Evolutionary conservation across 1,284 basidiomycete genomes (phyloP), one percentile per base, ranked within the genome.

Genomic region (Gomphus sp.): DNA sequence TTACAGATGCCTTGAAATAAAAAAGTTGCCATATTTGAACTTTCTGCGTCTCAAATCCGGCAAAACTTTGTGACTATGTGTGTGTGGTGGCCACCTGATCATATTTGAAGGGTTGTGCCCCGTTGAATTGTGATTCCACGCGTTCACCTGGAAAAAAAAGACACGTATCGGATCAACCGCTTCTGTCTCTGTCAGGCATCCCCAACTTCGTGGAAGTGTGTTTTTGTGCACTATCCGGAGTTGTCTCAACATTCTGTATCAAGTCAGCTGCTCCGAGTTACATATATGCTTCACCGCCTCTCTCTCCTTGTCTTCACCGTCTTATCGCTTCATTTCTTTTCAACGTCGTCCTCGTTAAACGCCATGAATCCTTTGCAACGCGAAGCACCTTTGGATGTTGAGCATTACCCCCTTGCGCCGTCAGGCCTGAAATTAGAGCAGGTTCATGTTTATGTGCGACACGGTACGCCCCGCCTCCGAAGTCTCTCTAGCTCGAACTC

Each of bases 401-500:
- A 81, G 18, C 70, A 71, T 5, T 89, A 89, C 66, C 80, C 82
- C 2, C 67, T 75, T 43, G 78, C 82, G 0, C 87, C 86, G 7
- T 60, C 70, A 1, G 77, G 73, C 33, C 73, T 90, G 12, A 64
- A 76, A 63, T 73, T 90, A 39, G 76, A 85, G 68, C 87, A 90
- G 67, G 85, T 89, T 5, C 85, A 89, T 67, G 70, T 89, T 37
- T 89, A 82, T 65, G 79, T 88, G 9, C 76, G 88, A 44, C 88
- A 90, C 69, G 87, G 87, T 88, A 61, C 60, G 84, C 70, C n/a
- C 22, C 16, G 16, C n/a, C n/a, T n/a, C n/a, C n/a, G n/a, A n/a
- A n/a, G n/a, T n/a, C n/a, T n/a, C n/a, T n/a, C n/a, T n/a, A n/a
- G n/a, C n/a, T n/a, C n/a, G n/a, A n/a, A n/a, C n/a, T n/a, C n/a